phyloP scores from a whole-genome alignment of 108 stramenopile genomes.

The Hondaea fermentalgiana region DNA sequence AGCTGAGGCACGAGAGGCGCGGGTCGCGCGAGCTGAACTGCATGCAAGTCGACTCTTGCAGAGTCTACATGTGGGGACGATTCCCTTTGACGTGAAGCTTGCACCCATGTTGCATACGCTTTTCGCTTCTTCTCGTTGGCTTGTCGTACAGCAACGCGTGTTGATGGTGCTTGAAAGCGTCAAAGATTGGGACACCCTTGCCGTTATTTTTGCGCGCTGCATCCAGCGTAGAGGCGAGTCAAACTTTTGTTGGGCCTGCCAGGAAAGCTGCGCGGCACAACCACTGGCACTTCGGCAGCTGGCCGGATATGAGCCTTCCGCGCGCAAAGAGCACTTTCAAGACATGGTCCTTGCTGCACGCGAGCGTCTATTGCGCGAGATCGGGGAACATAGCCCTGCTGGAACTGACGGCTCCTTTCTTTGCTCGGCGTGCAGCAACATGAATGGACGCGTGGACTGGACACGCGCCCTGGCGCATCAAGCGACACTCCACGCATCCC shows the following conservation, averaged over 20 bases:
- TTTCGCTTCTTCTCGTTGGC: background rate
- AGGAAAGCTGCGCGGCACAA: background rate
- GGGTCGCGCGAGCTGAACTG: background rate
- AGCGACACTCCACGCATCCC: background rate
- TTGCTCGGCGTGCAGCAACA: background rate
- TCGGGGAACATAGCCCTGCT: background rate
- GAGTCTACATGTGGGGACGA: background rate
- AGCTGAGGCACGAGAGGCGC: background rate
- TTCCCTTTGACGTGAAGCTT: background rate
- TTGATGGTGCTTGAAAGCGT: background rate
- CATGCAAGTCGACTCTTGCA: background rate
- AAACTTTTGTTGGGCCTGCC: background rate
- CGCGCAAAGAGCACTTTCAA: background rate
- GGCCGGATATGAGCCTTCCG: background rate
- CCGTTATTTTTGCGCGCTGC: background rate
- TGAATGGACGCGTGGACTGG: background rate
- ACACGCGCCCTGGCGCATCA: background rate
- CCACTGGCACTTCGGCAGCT: background rate
- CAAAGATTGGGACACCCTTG: background rate
- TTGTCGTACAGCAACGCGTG: background rate
- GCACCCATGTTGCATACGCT: background rate
- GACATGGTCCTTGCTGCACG: background rate
- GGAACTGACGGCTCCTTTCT: background rate
- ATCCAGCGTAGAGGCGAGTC: background rate
- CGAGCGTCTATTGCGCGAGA: background rate